Evolutionary conservation across 176 grass and related monocot species (phyloP).

Genomic region (Typha latifolia): DNA sequence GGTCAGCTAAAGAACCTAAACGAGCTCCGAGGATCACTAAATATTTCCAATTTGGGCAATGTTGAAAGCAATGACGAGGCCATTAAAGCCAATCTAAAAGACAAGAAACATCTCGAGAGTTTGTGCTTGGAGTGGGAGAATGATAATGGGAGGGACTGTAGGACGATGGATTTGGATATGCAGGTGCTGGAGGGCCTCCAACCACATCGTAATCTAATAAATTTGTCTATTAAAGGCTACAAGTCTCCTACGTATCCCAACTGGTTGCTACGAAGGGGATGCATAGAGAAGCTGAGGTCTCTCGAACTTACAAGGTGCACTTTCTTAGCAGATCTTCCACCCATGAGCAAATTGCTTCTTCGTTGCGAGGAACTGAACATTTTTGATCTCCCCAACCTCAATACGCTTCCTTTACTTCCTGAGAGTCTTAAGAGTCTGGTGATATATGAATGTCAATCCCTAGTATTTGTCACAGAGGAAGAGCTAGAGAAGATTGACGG

Average conservation of each 20-base stretch:
- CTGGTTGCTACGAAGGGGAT: slow-evolving; percentile 14
- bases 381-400: too few relatives aligned
- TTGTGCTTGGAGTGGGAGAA: slow-evolving; percentile 14
- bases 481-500: background rate
- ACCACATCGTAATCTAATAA: slow-evolving; percentile 17
- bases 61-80: slow-evolving; percentile 16
- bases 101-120: slow-evolving; percentile 16
- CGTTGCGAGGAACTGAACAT: too few relatives aligned
- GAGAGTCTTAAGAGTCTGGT: too few relatives aligned
- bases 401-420: too few relatives aligned
- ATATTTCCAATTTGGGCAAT: slow-evolving; percentile 17
- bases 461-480: too few relatives aligned
- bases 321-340: too few relatives aligned
- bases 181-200: slow-evolving; percentile 22
- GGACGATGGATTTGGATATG: slow-evolving; percentile 5
- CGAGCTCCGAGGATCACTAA: slow-evolving; percentile 20
- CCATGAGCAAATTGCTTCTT: too few relatives aligned
- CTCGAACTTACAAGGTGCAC: too few relatives aligned
- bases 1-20: slow-evolving; percentile 11
- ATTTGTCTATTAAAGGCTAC: slow-evolving; percentile 13
- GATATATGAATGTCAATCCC: too few relatives aligned
- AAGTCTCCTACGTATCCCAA: background rate
- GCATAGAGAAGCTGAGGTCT: too few relatives aligned
- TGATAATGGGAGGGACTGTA: background rate
- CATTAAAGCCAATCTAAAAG: slow-evolving; percentile 2